These are phyloP conservation scores for Kalmusia sp. DNA, from an alignment of 2,329 filamentous ascomycete genomes.

Conservation along the genomic window DNA sequence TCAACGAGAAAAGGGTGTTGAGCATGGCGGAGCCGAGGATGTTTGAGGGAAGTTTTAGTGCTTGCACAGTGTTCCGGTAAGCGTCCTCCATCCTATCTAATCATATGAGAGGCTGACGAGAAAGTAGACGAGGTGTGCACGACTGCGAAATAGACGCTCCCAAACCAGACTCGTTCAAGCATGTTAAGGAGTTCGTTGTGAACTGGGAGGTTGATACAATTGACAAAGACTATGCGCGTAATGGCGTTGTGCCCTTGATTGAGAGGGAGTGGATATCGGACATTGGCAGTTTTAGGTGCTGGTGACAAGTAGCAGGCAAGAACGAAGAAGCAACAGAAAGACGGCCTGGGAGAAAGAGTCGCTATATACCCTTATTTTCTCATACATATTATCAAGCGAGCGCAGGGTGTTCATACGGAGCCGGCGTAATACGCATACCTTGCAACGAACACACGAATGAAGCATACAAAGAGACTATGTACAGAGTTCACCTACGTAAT, in stretches of 20 bases:
- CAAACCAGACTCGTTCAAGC: neutral
- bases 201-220: neutral
- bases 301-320: neutral
- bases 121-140: neutral
- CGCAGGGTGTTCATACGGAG: no score
- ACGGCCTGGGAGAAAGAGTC: neutral
- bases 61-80: neutral
- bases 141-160: neutral
- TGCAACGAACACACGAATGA: neutral
- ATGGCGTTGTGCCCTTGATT: neutral
- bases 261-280: slow-evolving; percentile 3
- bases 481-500: no score
- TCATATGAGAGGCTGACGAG: neutral
- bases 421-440: neutral
- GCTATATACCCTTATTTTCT: neutral
- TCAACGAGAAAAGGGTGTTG: neutral
- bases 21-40: slow-evolving; percentile 1
- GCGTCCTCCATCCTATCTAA: neutral
- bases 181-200: neutral
- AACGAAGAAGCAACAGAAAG: neutral
- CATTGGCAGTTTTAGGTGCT: slow-evolving; percentile 6
- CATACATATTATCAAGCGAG: neutral
- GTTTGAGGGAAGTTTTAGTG: neutral
- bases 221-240: neutral
- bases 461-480: no score